phyloP scores from a whole-genome alignment of 2,329 filamentous ascomycete genomes.

The Claviceps cyperi region DNA sequence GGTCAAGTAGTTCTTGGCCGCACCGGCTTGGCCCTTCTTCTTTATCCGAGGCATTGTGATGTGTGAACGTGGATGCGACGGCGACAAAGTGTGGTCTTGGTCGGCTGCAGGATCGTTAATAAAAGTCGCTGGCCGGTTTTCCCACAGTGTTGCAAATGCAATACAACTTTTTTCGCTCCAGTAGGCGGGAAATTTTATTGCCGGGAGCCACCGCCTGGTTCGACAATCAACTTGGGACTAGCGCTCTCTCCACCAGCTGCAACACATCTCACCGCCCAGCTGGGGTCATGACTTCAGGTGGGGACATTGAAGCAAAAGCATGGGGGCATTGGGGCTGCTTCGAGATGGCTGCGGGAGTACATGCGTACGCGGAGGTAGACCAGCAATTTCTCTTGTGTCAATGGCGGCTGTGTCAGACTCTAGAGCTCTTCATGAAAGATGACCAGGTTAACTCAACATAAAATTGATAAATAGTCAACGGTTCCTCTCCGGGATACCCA shows the following conservation, averaged over 20 bases:
- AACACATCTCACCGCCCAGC: constrained; percentile 13
- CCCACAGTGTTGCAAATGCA: constrained; percentile 12
- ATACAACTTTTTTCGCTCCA: constrained; percentile 15
- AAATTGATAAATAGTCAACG: too few species aligned
- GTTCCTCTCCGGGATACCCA: too few species aligned
- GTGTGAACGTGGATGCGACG: constrained; percentile 7
- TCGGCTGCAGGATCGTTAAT: neutral
- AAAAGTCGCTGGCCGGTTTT: constrained; percentile 19
- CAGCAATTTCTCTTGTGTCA: too few species aligned
- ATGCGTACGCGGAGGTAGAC: too few species aligned
- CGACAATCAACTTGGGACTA: constrained; percentile 6
- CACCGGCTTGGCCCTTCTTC: constrained; percentile 85
- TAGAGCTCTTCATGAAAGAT: too few species aligned
- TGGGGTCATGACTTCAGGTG: constrained; percentile 5
- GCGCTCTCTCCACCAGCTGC: constrained; percentile 1
- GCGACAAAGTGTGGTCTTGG: neutral
- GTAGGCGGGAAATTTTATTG: constrained; percentile 20
- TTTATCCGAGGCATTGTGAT: constrained; percentile 58
- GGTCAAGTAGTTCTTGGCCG: constrained; percentile 97
- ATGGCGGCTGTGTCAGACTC: too few species aligned
- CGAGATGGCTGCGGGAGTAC: too few species aligned
- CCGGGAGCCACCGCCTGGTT: constrained; percentile 16
- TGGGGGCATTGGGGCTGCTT: too few species aligned
- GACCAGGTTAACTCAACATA: fast-evolving
- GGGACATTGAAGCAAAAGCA: constrained; percentile 9